Percentiles rank a stretch among this genome's conserved stretches.
Evolutionary conservation across 768 basidiomycete genomes (phyloP).

Genomic region (Lactifluus piperatus): DNA sequence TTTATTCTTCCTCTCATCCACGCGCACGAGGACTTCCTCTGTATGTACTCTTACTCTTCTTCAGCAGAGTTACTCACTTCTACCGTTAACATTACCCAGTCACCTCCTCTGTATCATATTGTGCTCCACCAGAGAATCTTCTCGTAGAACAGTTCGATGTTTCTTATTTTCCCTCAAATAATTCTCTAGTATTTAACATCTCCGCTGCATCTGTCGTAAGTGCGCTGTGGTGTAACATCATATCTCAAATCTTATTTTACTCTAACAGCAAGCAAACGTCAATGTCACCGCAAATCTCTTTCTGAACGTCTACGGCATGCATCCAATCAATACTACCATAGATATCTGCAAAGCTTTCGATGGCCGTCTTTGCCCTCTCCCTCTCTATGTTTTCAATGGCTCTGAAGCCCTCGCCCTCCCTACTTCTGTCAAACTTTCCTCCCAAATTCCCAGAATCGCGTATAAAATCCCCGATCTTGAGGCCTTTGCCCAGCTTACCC

Average conservation of each 20-base stretch:
- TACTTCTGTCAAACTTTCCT: conserved; percentile 43
- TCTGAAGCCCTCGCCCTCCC: conserved; percentile 62
- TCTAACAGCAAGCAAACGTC: conserved; percentile 53
- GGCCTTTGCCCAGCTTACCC: conserved; percentile 73
- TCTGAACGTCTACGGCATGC: conserved; percentile 82
- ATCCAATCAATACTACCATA: conserved; percentile 75
- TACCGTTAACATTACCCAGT: conserved; percentile 34
- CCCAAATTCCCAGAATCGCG: conserved; percentile 66
- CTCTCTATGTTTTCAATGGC: conserved; percentile 82
- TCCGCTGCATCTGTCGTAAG: conserved; percentile 80
- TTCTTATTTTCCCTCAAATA: conserved; percentile 57
- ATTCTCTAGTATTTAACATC: conserved; percentile 76
- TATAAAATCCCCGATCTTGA: conserved; percentile 88
- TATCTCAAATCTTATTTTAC: conserved; percentile 16
- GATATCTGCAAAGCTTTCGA: conserved; percentile 73
- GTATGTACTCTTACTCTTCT: conserved; percentile 34
- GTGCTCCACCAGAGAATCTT: conserved; percentile 68
- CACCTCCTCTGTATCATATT: conserved; percentile 85
- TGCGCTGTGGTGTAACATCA: conserved; percentile 21
- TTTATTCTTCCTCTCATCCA: conserved; percentile 32
- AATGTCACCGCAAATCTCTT: conserved; percentile 77
- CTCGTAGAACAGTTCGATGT: conserved; percentile 75
- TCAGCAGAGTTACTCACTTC: neutral
- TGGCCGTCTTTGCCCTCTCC: conserved; percentile 79
- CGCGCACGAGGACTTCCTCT: conserved; percentile 49